Evolutionary conservation across 208 protist species (phyloP).

Genomic region (Angomonas ambiguus): DNA sequence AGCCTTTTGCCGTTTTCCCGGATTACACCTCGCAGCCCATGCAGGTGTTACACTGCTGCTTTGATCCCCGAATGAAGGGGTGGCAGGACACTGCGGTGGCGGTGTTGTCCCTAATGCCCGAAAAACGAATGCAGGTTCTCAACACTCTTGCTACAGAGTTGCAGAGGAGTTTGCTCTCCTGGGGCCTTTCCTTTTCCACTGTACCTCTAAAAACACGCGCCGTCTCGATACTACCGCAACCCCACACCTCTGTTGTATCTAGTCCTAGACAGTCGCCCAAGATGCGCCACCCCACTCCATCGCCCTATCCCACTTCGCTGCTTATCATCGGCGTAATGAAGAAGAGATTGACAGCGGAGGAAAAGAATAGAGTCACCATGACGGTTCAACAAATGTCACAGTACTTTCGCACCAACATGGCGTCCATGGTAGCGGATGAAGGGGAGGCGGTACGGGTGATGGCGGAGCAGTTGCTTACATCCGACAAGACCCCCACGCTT

Average conservation of each 20-base stretch:
- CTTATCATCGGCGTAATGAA: slow-evolving; percentile 49
- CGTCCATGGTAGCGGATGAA: slow-evolving; percentile 43
- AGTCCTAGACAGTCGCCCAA: not conserved
- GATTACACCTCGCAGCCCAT: slow-evolving; percentile 65
- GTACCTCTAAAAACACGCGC: slow-evolving; percentile 38
- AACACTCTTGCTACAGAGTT: slow-evolving; percentile 32
- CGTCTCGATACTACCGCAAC: slow-evolving; percentile 59
- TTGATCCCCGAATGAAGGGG: slow-evolving; percentile 58
- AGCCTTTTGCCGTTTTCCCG: slow-evolving; percentile 69
- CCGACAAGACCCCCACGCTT: slow-evolving; percentile 4
- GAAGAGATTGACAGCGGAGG: slow-evolving; percentile 40
- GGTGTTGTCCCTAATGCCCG: slow-evolving; percentile 67
- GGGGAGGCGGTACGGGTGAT: slow-evolving; percentile 54
- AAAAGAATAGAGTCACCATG: slow-evolving; percentile 27
- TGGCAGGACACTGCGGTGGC: slow-evolving; percentile 71
- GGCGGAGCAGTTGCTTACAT: slow-evolving; percentile 38
- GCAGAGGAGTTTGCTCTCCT: slow-evolving; percentile 33
- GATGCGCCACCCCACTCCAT: slow-evolving; percentile 26
- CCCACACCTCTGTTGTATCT: slow-evolving; percentile 26
- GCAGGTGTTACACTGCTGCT: slow-evolving; percentile 87
- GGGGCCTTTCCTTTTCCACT: slow-evolving; percentile 54
- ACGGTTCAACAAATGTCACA: slow-evolving; percentile 49
- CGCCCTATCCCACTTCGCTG: slow-evolving; percentile 48
- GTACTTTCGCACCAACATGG: slow-evolving; percentile 44
- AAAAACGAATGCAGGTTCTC: slow-evolving; percentile 49